Percentiles rank a stretch among this genome's conserved stretches.
phyloP scores from a whole-genome alignment of 2,329 filamentous ascomycete species.

The Conoideocrella luteorostrata region DNA sequence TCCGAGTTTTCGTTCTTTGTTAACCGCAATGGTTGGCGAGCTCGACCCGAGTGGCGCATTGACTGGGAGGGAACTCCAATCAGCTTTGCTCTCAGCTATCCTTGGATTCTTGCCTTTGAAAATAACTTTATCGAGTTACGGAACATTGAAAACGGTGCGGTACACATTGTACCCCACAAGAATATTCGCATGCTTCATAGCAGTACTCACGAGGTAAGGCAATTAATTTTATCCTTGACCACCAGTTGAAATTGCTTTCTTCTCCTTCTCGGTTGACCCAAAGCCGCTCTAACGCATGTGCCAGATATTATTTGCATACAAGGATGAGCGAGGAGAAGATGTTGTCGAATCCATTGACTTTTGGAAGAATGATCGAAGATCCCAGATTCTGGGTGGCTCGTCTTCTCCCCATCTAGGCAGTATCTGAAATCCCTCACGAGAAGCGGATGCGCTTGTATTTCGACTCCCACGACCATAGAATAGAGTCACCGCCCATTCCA shows the following conservation, averaged over 20 bases:
- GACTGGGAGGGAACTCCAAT: slow-evolving; percentile 94
- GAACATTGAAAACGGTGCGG: slow-evolving; percentile 88
- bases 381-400: slow-evolving; percentile 28
- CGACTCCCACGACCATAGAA: slow-evolving; percentile 5
- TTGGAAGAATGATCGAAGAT: slow-evolving; percentile 66
- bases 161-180: slow-evolving; percentile 93
- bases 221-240: neutral
- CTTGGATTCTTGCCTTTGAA: slow-evolving; percentile 96
- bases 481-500: slow-evolving; percentile 13
- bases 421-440: neutral
- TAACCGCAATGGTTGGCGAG: slow-evolving; percentile 96
- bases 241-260: no score
- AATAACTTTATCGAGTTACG: slow-evolving; percentile 95
- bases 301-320: slow-evolving; percentile 94
- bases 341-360: slow-evolving; percentile 94
- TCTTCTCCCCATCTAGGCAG: slow-evolving; percentile 6
- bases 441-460: neutral
- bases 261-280: no score
- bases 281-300: slow-evolving; percentile 5
- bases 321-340: slow-evolving; percentile 90
- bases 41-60: slow-evolving; percentile 92
- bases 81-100: slow-evolving; percentile 89
- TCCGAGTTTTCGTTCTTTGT: slow-evolving; percentile 99
- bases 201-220: slow-evolving; percentile 85
- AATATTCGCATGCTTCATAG: slow-evolving; percentile 97